These are phyloP conservation scores for Micromonas pusilla DNA, from an alignment of 139 green algal species.

Conservation along the genomic window DNA sequence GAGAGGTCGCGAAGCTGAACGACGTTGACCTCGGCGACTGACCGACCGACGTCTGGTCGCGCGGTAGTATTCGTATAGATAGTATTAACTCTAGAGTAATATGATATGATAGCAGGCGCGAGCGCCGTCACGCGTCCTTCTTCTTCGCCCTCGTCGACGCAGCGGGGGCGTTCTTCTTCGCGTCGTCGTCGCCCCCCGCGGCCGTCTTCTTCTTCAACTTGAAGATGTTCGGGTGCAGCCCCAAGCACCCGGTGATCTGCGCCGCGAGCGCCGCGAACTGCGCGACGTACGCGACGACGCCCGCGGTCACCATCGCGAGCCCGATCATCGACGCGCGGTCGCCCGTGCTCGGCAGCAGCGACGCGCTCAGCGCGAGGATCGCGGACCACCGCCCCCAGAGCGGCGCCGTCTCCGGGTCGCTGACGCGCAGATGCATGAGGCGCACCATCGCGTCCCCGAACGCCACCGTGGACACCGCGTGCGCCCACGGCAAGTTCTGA, in stretches of 20 bases:
- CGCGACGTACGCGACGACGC: neutral
- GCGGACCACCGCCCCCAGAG: neutral
- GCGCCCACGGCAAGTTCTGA: neutral
- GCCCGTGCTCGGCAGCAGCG: neutral
- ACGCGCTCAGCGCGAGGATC: neutral
- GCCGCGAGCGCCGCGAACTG: neutral
- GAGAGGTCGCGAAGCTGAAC: neutral
- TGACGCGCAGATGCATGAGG: slow-evolving; percentile 8
- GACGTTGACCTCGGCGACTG: neutral
- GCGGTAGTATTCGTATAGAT: neutral
- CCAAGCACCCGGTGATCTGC: slow-evolving; percentile 21
- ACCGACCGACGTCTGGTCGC: neutral
- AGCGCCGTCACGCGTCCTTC: no score
- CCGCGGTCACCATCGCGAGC: neutral
- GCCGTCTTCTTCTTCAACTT: neutral
- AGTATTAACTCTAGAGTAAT: neutral
- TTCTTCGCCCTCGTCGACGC: no score
- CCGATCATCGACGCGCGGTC: neutral
- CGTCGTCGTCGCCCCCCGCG: neutral
- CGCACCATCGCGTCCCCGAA: neutral
- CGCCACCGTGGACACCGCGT: neutral
- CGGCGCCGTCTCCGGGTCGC: neutral
- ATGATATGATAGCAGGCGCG: no score
- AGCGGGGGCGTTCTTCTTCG: no score
- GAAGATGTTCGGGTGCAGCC: slow-evolving; percentile 11